Evolutionary conservation across 768 basidiomycete species (phyloP), one percentile per base, ranked within the genome.

Genomic region (Chlorophyllum brunneum): DNA sequence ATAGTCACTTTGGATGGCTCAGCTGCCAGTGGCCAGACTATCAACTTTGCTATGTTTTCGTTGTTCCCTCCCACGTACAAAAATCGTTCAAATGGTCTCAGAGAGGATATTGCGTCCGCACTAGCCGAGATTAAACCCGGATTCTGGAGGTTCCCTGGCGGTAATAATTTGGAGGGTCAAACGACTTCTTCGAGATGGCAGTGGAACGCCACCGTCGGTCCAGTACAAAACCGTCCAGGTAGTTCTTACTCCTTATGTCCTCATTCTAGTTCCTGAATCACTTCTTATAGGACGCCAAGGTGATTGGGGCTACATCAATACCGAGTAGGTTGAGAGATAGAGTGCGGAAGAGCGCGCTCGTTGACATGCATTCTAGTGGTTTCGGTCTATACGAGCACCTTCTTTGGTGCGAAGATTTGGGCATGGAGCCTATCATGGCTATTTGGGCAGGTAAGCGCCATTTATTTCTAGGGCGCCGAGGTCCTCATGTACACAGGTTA

Each of bases 51-150:
- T 0, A 71, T 85, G 71, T 72, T 85, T 49, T 81, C 79, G 10
- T 64, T 86, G 42, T 85, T 87, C 65, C 85, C 85, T 0, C 84
- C 85, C 5, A 86, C 83, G 2, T 86, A 79, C 69, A 84, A 81
- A 56, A 66, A 70, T 42, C 72, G 82, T 45, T 51, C 63, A 27
- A 86, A 86, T 58, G 85, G 85, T 0, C 72, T 86, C 72, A 70
- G 85, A 27, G 63, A 73, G 4, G 85, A 86, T 57, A 69, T 86
- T 44, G 82, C 83, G 9, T 49, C 85, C 79, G 67, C 81, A 4
- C 67, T 86, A 33, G 68, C 70, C 13, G 77, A 77, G 6, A 76
- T 80, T 69, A 73, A 71, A 5, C 82, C 85, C 13, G 68, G 77
- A 2, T 81, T 85, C 64, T 85, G 82, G 70, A 74, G 85, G 33